These are phyloP conservation scores for Saxispiralis lemnorum DNA, from an alignment of 495 filamentous ascomycete genomes.

Conservation along the genomic window DNA sequence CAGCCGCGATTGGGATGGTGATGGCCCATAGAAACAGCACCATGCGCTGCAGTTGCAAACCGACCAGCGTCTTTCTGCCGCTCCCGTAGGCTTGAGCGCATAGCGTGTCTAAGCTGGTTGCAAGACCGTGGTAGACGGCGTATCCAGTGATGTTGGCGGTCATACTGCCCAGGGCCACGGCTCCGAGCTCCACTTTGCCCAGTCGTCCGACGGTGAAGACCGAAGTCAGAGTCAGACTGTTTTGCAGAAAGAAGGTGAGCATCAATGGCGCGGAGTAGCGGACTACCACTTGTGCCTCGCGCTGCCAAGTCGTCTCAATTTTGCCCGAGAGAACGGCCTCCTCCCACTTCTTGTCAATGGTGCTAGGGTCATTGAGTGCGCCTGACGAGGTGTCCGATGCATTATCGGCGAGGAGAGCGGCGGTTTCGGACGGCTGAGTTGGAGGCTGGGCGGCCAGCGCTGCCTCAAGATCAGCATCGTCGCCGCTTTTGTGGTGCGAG, in stretches of 20 bases:
- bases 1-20: slow-evolving; percentile 41
- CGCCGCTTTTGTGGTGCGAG: slow-evolving; percentile 15
- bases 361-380: slow-evolving; percentile 19
- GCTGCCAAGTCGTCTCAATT: slow-evolving; percentile 69
- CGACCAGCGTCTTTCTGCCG: slow-evolving; percentile 49
- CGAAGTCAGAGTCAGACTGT: slow-evolving; percentile 49
- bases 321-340: slow-evolving; percentile 53
- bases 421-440: slow-evolving; percentile 29
- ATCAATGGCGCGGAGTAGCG: slow-evolving; percentile 43
- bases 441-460: no score
- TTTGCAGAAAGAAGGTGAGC: slow-evolving; percentile 56
- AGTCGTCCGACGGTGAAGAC: slow-evolving; percentile 50
- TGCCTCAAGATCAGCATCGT: slow-evolving; percentile 15
- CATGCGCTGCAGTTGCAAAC: slow-evolving; percentile 56
- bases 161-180: slow-evolving; percentile 52
- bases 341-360: slow-evolving; percentile 48
- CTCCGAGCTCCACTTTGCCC: slow-evolving; percentile 44
- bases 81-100: slow-evolving; percentile 61
- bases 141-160: slow-evolving; percentile 58
- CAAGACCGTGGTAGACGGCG: slow-evolving; percentile 50
- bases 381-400: slow-evolving; percentile 9
- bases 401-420: slow-evolving; percentile 29
- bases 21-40: slow-evolving; percentile 44
- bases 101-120: slow-evolving; percentile 53
- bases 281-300: slow-evolving; percentile 53